These are phyloP conservation scores for Chaetomium sp. DNA, from an alignment of 2,329 filamentous ascomycete species.

Conservation along the genomic window DNA sequence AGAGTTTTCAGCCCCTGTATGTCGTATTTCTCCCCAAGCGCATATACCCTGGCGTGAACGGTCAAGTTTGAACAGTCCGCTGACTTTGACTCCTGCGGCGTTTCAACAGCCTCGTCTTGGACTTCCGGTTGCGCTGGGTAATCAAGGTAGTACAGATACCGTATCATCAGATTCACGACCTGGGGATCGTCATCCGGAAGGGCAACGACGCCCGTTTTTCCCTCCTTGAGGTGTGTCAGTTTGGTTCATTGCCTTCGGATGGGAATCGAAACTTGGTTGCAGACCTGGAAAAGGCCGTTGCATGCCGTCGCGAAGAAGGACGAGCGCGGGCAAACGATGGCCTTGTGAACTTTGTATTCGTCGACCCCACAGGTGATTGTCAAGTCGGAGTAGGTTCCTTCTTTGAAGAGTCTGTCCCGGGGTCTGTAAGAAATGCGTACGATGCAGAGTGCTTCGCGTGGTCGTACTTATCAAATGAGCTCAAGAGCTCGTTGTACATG, in stretches of 20 bases:
- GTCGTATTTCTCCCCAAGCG: background rate
- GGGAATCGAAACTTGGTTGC: background rate
- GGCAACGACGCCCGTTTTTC: too few species aligned
- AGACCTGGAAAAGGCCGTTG: background rate
- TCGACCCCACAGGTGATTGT: background rate
- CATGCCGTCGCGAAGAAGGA: background rate
- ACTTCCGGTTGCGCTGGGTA: background rate
- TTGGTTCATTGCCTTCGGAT: too few species aligned
- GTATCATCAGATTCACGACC: background rate
- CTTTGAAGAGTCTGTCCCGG: background rate
- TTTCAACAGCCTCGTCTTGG: too few species aligned
- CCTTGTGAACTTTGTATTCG: conserved; percentile 5
- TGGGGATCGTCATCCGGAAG: conserved; percentile 3
- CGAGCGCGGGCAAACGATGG: background rate
- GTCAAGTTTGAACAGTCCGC: background rate
- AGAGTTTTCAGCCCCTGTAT: background rate
- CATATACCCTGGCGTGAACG: conserved; percentile 4
- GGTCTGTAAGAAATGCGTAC: too few species aligned
- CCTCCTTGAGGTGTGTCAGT: too few species aligned
- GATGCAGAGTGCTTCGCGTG: too few species aligned
- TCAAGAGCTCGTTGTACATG: too few species aligned
- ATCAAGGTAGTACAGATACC: background rate
- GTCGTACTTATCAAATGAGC: too few species aligned
- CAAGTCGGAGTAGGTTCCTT: background rate
- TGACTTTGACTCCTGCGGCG: too few species aligned